Conservation (phyloP, 495 filamentous ascomycete species). For the Podospora australis region DNA sequence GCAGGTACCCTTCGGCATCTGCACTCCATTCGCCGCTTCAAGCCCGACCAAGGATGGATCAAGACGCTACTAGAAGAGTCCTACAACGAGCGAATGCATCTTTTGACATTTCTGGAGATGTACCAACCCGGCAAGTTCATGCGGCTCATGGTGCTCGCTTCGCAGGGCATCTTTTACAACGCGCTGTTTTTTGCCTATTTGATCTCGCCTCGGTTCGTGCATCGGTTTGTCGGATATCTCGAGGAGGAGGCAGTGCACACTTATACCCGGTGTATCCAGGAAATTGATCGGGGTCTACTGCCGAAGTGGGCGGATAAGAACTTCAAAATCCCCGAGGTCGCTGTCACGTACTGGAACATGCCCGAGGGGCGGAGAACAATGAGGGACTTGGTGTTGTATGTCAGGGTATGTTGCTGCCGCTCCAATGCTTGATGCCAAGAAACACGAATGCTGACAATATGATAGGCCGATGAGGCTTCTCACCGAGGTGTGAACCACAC, state of each 20-base stretch:
- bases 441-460: neutral
- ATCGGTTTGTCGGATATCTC: slow-evolving; percentile 93
- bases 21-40: slow-evolving; percentile 71
- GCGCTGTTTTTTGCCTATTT: slow-evolving; percentile 85
- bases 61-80: slow-evolving; percentile 90
- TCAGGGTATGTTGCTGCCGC: slow-evolving; percentile 53
- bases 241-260: slow-evolving; percentile 96
- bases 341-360: slow-evolving; percentile 87
- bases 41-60: slow-evolving; percentile 95
- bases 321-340: slow-evolving; percentile 81
- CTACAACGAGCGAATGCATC: slow-evolving; percentile 95
- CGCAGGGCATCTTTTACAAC: slow-evolving; percentile 89
- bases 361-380: slow-evolving; percentile 76
- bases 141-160: slow-evolving; percentile 74
- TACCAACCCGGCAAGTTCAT: slow-evolving; percentile 86
- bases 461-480: slow-evolving; percentile 74
- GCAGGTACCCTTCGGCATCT: slow-evolving; percentile 88
- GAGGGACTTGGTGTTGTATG: slow-evolving; percentile 76
- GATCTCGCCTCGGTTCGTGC: slow-evolving; percentile 78
- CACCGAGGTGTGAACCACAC: slow-evolving; percentile 96
- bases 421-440: too few relatives aligned
- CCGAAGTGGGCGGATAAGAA: slow-evolving; percentile 65
- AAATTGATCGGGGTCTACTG: slow-evolving; percentile 75
- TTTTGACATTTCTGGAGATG: slow-evolving; percentile 91
- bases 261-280: slow-evolving; percentile 79